These are phyloP conservation scores for Guillardia theta DNA, from an alignment of 78 protist species.

Conservation along the genomic window DNA sequence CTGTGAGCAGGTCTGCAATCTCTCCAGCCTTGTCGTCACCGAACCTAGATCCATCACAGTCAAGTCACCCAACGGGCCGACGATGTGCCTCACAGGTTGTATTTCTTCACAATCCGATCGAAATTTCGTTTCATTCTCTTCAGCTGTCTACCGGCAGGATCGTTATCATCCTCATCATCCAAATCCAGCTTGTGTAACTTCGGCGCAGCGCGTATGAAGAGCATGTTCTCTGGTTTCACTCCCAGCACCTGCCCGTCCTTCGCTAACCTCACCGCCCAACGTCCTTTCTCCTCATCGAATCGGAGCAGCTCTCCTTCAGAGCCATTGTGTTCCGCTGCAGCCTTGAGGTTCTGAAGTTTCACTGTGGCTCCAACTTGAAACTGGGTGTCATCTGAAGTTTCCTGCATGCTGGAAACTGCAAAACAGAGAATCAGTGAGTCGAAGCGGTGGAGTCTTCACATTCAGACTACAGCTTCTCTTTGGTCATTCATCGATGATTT, in stretches of 20 bases:
- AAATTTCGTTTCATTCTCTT: background rate
- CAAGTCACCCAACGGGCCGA: background rate
- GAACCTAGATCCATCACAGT: background rate
- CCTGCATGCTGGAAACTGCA: too few relatives aligned
- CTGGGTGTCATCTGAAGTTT: background rate
- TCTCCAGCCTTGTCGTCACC: background rate
- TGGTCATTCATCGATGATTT: too few relatives aligned
- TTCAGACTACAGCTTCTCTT: too few relatives aligned
- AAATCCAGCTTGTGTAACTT: too few relatives aligned
- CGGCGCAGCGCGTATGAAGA: background rate
- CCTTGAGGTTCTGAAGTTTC: background rate
- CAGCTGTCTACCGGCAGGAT: background rate
- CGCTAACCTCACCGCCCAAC: background rate
- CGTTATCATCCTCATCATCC: background rate
- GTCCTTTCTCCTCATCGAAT: background rate
- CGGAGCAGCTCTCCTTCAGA: background rate
- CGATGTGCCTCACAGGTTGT: background rate
- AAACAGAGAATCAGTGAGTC: too few relatives aligned
- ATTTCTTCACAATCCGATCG: background rate
- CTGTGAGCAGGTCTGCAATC: background rate
- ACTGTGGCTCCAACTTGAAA: background rate
- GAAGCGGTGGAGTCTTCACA: too few relatives aligned
- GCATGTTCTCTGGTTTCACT: background rate
- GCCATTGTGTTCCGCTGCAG: background rate
- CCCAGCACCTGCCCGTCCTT: background rate